phyloP scores from a whole-genome alignment of 2,329 filamentous ascomycete genomes.

The Tricladium varicosporioides region DNA sequence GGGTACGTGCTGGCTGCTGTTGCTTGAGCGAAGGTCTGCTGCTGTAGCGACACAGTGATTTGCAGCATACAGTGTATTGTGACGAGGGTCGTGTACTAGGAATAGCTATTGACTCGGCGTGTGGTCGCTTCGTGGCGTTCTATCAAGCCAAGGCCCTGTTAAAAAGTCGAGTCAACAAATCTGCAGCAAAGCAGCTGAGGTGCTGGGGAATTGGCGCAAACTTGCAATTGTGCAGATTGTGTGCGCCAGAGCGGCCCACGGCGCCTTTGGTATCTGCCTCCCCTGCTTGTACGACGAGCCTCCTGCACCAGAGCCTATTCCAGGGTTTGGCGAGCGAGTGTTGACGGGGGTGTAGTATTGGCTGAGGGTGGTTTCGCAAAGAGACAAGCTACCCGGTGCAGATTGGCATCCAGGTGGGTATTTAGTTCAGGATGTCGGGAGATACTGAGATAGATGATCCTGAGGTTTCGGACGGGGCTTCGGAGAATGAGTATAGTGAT shows the following conservation, averaged over 20 bases:
- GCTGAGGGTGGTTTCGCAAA: constrained; percentile 33
- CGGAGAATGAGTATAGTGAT: constrained; percentile 36
- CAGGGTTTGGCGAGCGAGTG: constrained; percentile 26
- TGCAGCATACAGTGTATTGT: constrained; percentile 15
- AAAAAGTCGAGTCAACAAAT: constrained; percentile 10
- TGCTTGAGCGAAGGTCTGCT: constrained; percentile 10
- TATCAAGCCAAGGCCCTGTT: constrained; percentile 10
- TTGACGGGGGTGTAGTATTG: constrained; percentile 26
- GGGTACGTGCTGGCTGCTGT: constrained; percentile 25
- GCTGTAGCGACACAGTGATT: constrained; percentile 17
- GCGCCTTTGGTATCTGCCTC: constrained; percentile 24
- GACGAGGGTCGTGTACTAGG: constrained; percentile 17
- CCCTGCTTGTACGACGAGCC: constrained; percentile 27
- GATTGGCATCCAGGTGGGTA: constrained; percentile 24
- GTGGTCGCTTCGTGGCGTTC: constrained; percentile 14
- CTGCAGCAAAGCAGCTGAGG: constrained; percentile 18
- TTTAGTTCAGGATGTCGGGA: constrained; percentile 36
- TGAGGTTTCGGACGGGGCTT: constrained; percentile 35
- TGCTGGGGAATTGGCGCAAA: constrained; percentile 21
- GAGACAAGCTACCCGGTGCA: constrained; percentile 23
- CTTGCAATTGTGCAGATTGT: constrained; percentile 27
- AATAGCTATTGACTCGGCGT: constrained; percentile 14
- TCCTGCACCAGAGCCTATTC: constrained; percentile 26
- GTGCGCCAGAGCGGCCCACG: constrained; percentile 25
- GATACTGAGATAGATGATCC: constrained; percentile 36